Conservation (phyloP, 2,329 filamentous ascomycete species). For the Fusarium sp. region DNA sequence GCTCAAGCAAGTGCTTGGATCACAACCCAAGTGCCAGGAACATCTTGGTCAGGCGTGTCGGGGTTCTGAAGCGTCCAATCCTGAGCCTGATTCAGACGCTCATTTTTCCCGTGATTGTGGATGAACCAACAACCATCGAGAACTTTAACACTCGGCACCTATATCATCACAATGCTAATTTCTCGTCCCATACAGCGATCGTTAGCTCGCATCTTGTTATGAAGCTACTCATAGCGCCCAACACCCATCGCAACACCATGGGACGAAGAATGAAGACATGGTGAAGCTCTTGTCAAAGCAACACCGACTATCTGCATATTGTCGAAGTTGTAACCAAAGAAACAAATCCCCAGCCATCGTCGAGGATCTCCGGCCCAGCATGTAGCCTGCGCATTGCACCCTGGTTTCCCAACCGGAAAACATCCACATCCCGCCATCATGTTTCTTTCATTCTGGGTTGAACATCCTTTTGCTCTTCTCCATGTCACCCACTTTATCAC, state of each 20-base stretch:
- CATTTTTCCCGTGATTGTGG: slow-evolving; percentile 39
- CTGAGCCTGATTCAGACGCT: slow-evolving; percentile 41
- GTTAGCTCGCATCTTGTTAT: slow-evolving; percentile 11
- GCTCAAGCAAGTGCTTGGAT: slow-evolving; percentile 15
- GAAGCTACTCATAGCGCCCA: not conserved
- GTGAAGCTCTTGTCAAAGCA: slow-evolving; percentile 5
- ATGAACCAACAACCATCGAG: slow-evolving; percentile 42
- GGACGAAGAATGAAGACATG: not conserved
- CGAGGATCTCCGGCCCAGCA: slow-evolving; percentile 16
- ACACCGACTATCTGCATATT: not conserved
- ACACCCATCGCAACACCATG: not conserved
- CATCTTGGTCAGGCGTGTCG: slow-evolving; percentile 31
- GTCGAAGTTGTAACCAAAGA: not conserved
- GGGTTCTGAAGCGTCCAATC: slow-evolving; percentile 42
- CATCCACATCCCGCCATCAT: slow-evolving; percentile 36
- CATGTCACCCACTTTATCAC: slow-evolving; percentile 47
- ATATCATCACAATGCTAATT: slow-evolving; percentile 39
- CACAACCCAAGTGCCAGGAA: slow-evolving; percentile 41
- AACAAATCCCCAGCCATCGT: slow-evolving; percentile 32
- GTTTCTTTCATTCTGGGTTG: slow-evolving; percentile 25
- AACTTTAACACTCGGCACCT: slow-evolving; percentile 25
- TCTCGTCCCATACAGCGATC: slow-evolving; percentile 23
- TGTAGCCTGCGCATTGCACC: slow-evolving; percentile 23
- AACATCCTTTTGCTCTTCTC: slow-evolving; percentile 33
- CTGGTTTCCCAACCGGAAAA: slow-evolving; percentile 16